These are phyloP conservation scores for Phytophthora capsici DNA, from an alignment of 352 stramenopile genomes.

Conservation along the genomic window DNA sequence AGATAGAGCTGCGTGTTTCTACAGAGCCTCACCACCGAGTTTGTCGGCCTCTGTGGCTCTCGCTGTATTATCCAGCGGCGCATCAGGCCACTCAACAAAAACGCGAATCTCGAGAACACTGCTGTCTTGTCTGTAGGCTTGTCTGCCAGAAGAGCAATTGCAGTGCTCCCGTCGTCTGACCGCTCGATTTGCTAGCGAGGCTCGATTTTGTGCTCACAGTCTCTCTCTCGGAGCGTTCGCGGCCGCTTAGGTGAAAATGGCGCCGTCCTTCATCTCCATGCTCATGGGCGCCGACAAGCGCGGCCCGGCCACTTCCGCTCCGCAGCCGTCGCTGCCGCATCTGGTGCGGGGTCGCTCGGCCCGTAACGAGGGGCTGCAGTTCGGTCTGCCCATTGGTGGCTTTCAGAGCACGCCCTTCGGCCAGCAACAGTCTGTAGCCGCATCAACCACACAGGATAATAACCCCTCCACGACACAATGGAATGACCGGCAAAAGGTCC, in stretches of 20 bases:
- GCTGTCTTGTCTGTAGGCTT: slow-evolving; percentile 23
- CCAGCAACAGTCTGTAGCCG: slow-evolving; percentile 15
- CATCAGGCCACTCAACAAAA: slow-evolving; percentile 20
- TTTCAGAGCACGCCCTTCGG: slow-evolving; percentile 33
- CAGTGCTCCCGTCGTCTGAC: slow-evolving; percentile 26
- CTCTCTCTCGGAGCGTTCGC: slow-evolving; percentile 33
- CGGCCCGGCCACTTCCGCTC: not conserved
- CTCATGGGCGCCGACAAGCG: slow-evolving; percentile 49
- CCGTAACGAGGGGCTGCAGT: slow-evolving; percentile 36
- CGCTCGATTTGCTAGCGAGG: slow-evolving; percentile 31
- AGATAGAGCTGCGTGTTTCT: slow-evolving; percentile 15
- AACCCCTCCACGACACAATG: slow-evolving; percentile 26
- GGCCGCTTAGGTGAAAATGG: slow-evolving; percentile 41
- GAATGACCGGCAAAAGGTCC: slow-evolving; percentile 61
- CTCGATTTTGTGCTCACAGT: slow-evolving; percentile 29
- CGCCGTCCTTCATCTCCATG: slow-evolving; percentile 69
- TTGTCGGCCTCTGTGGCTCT: slow-evolving; percentile 11
- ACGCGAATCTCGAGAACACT: slow-evolving; percentile 14
- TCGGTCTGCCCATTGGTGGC: slow-evolving; percentile 34
- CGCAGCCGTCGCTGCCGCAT: slow-evolving; percentile 28
- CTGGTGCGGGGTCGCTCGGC: slow-evolving; percentile 20
- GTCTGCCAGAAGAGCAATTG: slow-evolving; percentile 18
- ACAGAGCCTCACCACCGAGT: slow-evolving; percentile 19
- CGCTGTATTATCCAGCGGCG: slow-evolving; percentile 15
- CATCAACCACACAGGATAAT: slow-evolving; percentile 8